Evolutionary conservation across 2,329 filamentous ascomycete species (phyloP).

Genomic region (Talaromyces marneffei): DNA sequence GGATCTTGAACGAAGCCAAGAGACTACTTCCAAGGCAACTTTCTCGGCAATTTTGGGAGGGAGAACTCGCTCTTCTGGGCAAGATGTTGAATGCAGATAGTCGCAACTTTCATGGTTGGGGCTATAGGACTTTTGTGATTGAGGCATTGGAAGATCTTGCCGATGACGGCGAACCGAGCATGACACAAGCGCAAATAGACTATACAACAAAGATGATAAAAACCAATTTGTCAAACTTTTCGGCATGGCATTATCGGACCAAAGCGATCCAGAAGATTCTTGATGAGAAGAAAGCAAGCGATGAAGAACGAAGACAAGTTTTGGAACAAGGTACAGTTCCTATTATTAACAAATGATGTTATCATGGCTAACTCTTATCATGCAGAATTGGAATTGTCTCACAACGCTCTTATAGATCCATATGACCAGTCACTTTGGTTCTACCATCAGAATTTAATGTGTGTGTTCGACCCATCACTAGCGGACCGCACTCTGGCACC

Average conservation of each 20-base stretch:
- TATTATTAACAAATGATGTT: neutral
- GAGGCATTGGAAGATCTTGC: constrained; percentile 60
- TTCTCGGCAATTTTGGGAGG: constrained; percentile 68
- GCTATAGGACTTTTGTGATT: constrained; percentile 76
- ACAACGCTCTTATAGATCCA: constrained; percentile 76
- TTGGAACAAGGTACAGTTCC: constrained; percentile 59
- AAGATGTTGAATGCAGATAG: constrained; percentile 86
- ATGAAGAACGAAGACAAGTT: constrained; percentile 59
- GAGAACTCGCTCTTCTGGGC: constrained; percentile 72
- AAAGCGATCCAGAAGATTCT: constrained; percentile 74
- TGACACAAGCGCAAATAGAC: constrained; percentile 74
- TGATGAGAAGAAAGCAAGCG: constrained; percentile 61
- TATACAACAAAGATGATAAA: constrained; percentile 89
- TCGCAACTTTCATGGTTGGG: constrained; percentile 96
- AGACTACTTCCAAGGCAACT: constrained; percentile 51
- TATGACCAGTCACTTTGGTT: constrained; percentile 97
- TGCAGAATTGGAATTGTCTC: constrained; percentile 67
- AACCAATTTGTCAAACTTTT: constrained; percentile 87
- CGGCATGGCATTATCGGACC: constrained; percentile 88
- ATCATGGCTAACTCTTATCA: neutral
- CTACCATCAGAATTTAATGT: constrained; percentile 84
- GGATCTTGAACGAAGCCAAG: constrained; percentile 71
- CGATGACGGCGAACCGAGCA: constrained; percentile 39
- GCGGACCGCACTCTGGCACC: constrained; percentile 57
- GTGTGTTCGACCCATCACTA: constrained; percentile 53